phyloP scores from a whole-genome alignment of 768 basidiomycete species.

The Phanerochaete carnosa region DNA sequence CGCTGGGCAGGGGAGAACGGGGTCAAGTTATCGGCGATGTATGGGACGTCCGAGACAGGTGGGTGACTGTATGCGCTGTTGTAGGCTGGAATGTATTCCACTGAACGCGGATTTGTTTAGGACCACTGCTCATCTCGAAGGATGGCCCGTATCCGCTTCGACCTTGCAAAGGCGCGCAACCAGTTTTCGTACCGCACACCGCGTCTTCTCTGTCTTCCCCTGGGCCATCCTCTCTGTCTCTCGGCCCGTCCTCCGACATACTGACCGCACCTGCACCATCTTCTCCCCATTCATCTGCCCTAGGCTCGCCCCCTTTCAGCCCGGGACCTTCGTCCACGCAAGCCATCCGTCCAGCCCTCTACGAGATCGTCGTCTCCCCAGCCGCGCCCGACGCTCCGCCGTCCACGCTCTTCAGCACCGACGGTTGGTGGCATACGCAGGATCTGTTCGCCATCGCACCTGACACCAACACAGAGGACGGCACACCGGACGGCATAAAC shows the following conservation, averaged over 20 bases:
- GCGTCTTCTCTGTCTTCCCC: background rate
- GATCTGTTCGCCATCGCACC: slow-evolving; percentile 15
- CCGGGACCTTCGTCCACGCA: background rate
- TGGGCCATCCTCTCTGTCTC: background rate
- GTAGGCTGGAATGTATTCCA: background rate
- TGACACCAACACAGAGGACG: slow-evolving; percentile 11
- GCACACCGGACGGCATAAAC: background rate
- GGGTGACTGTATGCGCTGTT: background rate
- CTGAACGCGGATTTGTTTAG: background rate
- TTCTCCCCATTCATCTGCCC: background rate
- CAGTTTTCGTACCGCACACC: slow-evolving; percentile 3
- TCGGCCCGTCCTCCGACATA: background rate
- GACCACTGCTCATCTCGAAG: background rate
- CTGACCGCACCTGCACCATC: background rate
- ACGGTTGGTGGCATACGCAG: slow-evolving; percentile 17
- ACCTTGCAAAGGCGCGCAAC: slow-evolving; percentile 5
- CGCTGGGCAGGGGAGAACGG: slow-evolving; percentile 12
- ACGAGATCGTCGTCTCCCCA: slow-evolving; percentile 10
- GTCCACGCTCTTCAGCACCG: slow-evolving; percentile 10
- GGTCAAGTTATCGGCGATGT: slow-evolving; percentile 8
- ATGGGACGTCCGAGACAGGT: slow-evolving; percentile 15
- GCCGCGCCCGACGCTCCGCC: slow-evolving; percentile 17
- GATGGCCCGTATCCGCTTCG: slow-evolving; percentile 9
- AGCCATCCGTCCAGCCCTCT: slow-evolving; percentile 1
- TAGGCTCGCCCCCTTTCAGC: background rate